Evolutionary conservation across 345 rosid species (phyloP), one percentile per base, ranked within the genome.

Genomic region (Sapria himalayana): DNA sequence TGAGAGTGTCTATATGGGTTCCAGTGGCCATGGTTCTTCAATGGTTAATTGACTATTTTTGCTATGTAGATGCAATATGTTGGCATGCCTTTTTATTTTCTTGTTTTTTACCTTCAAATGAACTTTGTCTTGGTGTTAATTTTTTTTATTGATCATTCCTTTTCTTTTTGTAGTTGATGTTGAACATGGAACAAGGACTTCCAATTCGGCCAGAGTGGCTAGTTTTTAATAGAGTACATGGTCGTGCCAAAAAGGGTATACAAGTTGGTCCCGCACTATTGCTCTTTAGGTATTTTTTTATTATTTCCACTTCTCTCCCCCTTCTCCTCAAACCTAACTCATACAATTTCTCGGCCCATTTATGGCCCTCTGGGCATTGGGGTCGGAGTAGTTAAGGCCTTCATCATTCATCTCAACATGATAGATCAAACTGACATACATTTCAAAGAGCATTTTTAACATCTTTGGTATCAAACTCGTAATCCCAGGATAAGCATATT

Each of bases 121-220:
- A 48, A 45, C 14, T 13, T 33, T 38, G 19, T 45, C 50, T 17
- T 17, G 14, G 18, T 18, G 39, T 29, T 37, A 37, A 19, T 13
- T 42, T 37, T 13, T 34, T 27, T 9, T 5, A 10, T 41, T 23
- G 33, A 37, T 55, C 46, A 49, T 43, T 24, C 45, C 50, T 39
- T 45, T 43, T 52, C 9, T 22, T 41, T 50, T 55, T 52, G 66
- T 74, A 91, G 95, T 64, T 77, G 58, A 85, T 67, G 14, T 59
- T 91, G 49, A 77, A 73, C 61, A 67, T 80, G 74, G 99, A 84
- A 47, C 95, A 89, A 67, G 95, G 93, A 32, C 74, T 84, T 57
- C 95, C 95, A 36, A 60, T 79, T 48, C 51, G 75, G 60, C 67
- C 84, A 0, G 92, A 84, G 53, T 89, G 93, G 95, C 60, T 80